Percentiles rank a stretch among this genome's conserved stretches.
These are phyloP conservation scores for Rhypophila decipiens DNA, from an alignment of 495 filamentous ascomycete species.

Conservation along the genomic window DNA sequence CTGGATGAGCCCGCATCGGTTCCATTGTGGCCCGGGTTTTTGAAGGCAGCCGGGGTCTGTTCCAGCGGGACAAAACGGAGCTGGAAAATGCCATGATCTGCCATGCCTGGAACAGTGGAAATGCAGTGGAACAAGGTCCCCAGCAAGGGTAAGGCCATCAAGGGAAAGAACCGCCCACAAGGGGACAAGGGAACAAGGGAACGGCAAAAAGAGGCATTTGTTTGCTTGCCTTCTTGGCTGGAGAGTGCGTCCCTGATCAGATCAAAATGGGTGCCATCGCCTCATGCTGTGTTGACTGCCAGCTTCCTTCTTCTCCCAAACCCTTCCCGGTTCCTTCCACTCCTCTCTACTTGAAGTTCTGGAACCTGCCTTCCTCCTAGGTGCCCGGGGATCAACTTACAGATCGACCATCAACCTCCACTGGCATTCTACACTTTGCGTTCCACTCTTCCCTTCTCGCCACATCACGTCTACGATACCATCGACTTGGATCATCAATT, in stretches of 20 bases:
- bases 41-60: too few relatives aligned
- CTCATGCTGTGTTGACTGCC: too few relatives aligned
- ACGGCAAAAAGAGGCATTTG: not conserved
- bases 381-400: not conserved
- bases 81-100: not conserved
- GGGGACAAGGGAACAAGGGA: not conserved
- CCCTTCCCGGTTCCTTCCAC: not conserved
- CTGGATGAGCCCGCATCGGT: too few relatives aligned
- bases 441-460: not conserved
- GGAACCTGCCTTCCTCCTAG: too few relatives aligned
- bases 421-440: not conserved
- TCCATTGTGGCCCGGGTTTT: too few relatives aligned
- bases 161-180: too few relatives aligned
- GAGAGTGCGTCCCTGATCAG: too few relatives aligned
- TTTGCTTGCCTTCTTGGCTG: not conserved
- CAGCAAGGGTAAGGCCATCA: not conserved
- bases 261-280: not conserved
- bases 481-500: too few relatives aligned
- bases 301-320: too few relatives aligned
- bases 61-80: slow-evolving; percentile 1
- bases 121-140: not conserved
- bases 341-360: not conserved
- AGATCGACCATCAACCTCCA: not conserved
- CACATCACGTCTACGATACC: not conserved
- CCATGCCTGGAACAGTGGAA: not conserved